Evolutionary conservation across 331 rosid species (phyloP).

Genomic region (Phaseolus coccineus): DNA sequence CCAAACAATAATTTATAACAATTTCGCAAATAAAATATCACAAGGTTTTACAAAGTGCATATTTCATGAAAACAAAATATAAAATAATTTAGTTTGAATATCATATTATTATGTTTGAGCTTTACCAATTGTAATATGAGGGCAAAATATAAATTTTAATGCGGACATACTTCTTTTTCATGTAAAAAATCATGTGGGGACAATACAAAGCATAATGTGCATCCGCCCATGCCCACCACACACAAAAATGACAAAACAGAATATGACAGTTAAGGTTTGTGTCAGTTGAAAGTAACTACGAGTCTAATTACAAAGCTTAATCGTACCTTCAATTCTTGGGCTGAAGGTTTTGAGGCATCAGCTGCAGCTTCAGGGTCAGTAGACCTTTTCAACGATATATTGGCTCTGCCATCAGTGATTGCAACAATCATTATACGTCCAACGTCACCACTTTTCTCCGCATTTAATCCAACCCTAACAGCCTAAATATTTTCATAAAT

Average conservation of each 20-base stretch:
- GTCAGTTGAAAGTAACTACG: constrained; percentile 11
- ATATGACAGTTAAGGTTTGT: not conserved
- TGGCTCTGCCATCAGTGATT: constrained; percentile 96
- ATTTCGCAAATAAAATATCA: too few species aligned
- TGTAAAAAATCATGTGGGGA: too few species aligned
- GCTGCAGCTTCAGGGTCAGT: constrained; percentile 85
- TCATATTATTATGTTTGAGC: too few species aligned
- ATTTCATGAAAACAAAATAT: too few species aligned
- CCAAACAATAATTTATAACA: too few species aligned
- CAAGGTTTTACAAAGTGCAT: too few species aligned
- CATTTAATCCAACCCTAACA: constrained; percentile 95
- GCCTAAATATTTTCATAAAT: constrained; percentile 63
- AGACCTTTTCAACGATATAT: constrained; percentile 90
- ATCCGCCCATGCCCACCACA: not conserved
- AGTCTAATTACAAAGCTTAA: constrained; percentile 23
- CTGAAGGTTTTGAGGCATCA: constrained; percentile 84
- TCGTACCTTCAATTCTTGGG: constrained; percentile 85
- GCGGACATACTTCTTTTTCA: too few species aligned
- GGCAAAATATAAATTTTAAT: too few species aligned
- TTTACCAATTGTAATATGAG: too few species aligned
- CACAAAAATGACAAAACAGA: not conserved
- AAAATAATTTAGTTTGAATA: too few species aligned
- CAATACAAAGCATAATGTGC: too few species aligned
- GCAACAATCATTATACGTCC: constrained; percentile 98
- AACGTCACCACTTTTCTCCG: constrained; percentile 98